These are phyloP conservation scores for Saxophila tyrrhenica DNA, from an alignment of 495 filamentous ascomycete species.

Conservation along the genomic window DNA sequence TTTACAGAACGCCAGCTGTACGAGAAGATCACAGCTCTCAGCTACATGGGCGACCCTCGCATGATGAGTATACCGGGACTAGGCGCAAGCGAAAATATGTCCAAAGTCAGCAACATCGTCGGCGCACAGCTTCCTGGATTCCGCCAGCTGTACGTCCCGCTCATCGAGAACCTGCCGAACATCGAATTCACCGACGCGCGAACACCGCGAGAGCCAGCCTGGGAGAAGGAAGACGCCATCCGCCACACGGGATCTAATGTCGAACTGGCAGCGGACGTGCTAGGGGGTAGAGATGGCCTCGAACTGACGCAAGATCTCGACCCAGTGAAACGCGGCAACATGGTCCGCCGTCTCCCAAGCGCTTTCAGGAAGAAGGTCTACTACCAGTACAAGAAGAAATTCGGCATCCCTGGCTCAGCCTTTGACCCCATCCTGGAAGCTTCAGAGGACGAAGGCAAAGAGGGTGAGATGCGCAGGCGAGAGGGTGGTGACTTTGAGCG, in stretches of 20 bases:
- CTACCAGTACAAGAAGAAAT: slow-evolving; percentile 86
- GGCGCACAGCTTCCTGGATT: slow-evolving; percentile 83
- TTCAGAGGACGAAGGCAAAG: slow-evolving; percentile 58
- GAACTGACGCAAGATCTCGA: slow-evolving; percentile 81
- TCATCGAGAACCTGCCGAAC: slow-evolving; percentile 84
- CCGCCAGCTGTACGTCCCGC: slow-evolving; percentile 73
- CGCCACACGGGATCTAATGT: slow-evolving; percentile 23
- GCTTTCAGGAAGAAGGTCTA: slow-evolving; percentile 81
- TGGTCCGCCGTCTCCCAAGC: slow-evolving; percentile 85
- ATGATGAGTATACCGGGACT: slow-evolving; percentile 55
- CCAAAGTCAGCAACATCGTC: slow-evolving; percentile 89
- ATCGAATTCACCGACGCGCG: slow-evolving; percentile 64
- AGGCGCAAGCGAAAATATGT: slow-evolving; percentile 64
- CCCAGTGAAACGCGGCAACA: slow-evolving; percentile 77
- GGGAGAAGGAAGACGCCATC: slow-evolving; percentile 31
- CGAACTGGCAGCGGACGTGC: slow-evolving; percentile 55
- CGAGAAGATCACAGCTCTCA: slow-evolving; percentile 77
- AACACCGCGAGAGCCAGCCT: slow-evolving; percentile 25
- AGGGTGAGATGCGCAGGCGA: slow-evolving; percentile 54
- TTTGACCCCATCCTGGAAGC: slow-evolving; percentile 80
- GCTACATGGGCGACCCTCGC: slow-evolving; percentile 86
- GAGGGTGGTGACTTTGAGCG: slow-evolving; percentile 78
- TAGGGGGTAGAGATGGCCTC: slow-evolving; percentile 37
- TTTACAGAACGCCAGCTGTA: slow-evolving; percentile 88
- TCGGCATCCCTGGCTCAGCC: slow-evolving; percentile 66